These are phyloP conservation scores for Neurospora cerealis DNA, from an alignment of 495 filamentous ascomycete species.

Conservation along the genomic window DNA sequence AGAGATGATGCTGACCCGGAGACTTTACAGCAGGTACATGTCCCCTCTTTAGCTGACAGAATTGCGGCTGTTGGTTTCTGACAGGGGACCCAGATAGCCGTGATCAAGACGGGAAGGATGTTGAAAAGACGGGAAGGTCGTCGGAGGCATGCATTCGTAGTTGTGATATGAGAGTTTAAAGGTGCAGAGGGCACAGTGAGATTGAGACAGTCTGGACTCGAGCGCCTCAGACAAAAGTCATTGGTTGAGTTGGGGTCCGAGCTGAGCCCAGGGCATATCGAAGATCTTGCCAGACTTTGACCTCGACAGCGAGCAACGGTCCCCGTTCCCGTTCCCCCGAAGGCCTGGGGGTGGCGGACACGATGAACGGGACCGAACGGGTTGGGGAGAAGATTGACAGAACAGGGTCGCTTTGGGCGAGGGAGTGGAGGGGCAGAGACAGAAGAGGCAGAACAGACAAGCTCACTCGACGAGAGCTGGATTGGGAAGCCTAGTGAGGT, in stretches of 20 bases:
- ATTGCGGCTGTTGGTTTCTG: not conserved
- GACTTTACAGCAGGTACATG: not conserved
- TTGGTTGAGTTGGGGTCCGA: not conserved
- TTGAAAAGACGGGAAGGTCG: conserved; percentile 8
- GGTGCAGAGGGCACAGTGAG: conserved; percentile 5
- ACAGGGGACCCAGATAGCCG: not conserved
- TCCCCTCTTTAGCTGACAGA: not conserved
- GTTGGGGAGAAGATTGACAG: not conserved
- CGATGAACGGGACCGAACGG: not conserved
- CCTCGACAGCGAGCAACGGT: not conserved
- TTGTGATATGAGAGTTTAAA: not conserved
- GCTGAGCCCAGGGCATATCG: not conserved
- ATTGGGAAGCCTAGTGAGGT: not conserved
- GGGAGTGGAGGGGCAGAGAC: not conserved
- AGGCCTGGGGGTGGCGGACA: not conserved
- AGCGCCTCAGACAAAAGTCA: not conserved
- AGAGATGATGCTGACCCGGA: not conserved
- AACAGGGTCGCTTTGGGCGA: not conserved
- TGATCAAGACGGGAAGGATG: conserved; percentile 1
- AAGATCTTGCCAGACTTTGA: not conserved
- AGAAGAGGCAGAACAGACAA: not conserved
- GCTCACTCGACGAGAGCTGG: not conserved
- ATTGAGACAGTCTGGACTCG: not conserved
- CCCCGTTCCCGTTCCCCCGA: not conserved
- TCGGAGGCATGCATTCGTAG: not conserved